Evolutionary conservation across 2,329 filamentous ascomycete genomes (phyloP).

Genomic region (Xenoacremonium recifei): DNA sequence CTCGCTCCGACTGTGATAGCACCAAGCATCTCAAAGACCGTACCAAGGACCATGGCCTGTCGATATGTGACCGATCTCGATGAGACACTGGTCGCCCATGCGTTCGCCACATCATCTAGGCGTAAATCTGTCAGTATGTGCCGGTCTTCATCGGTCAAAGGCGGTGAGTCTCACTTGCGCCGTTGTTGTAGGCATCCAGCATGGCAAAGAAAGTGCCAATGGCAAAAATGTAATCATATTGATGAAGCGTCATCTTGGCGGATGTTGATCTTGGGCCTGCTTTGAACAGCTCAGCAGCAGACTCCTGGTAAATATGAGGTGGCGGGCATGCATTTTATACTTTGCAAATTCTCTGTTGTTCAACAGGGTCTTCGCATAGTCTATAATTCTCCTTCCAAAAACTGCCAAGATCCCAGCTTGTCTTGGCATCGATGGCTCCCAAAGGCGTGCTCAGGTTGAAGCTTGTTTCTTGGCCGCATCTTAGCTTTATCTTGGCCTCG

Average conservation of each 20-base stretch:
- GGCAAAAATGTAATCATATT: slow-evolving; percentile 71
- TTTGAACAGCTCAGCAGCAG: no score
- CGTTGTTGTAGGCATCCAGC: slow-evolving; percentile 77
- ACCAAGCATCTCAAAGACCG: slow-evolving; percentile 66
- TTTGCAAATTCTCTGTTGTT: no score
- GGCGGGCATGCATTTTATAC: no score
- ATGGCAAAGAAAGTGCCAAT: slow-evolving; percentile 75
- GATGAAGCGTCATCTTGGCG: slow-evolving; percentile 53
- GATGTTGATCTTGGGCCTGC: no score
- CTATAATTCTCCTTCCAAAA: no score
- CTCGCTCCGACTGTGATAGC: slow-evolving; percentile 66
- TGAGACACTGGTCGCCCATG: slow-evolving; percentile 79
- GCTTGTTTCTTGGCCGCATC: no score
- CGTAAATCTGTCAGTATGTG: slow-evolving; percentile 7
- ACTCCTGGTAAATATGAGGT: no score
- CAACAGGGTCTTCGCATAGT: no score
- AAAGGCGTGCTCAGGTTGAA: no score
- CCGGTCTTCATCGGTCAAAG: slow-evolving; percentile 1
- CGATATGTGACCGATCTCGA: slow-evolving; percentile 72
- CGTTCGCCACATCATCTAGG: slow-evolving; percentile 78
- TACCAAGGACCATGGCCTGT: slow-evolving; percentile 65
- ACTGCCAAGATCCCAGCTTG: no score
- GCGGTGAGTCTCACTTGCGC: slow-evolving; percentile 60
- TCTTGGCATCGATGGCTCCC: no score
- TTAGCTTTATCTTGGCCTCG: no score